Percentiles rank a stretch among this genome's conserved stretches.
Conservation (phyloP, 192 early-diverging fungal species). For the Gonapodya sp. region DNA sequence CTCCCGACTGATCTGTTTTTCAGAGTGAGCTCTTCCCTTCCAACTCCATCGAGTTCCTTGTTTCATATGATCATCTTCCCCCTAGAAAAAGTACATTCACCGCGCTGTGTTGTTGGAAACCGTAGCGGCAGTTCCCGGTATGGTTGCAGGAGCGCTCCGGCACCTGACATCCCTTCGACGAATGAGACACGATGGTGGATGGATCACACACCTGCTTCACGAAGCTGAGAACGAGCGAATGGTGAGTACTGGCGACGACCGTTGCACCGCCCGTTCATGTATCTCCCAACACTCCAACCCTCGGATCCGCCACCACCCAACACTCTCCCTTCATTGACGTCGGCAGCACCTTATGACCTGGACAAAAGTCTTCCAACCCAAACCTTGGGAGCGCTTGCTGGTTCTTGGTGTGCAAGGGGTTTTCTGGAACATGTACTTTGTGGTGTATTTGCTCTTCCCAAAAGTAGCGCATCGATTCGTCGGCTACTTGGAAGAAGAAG, state of each 20-base stretch:
- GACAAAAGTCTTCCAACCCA: constrained; percentile 63
- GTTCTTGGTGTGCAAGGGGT: constrained; percentile 74
- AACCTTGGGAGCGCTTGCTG: constrained; percentile 45
- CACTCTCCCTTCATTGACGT: no score
- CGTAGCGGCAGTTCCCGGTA: constrained; percentile 69
- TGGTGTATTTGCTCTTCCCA: constrained; percentile 70
- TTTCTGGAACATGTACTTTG: constrained; percentile 85
- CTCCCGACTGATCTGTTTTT: constrained; percentile 61
- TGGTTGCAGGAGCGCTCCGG: constrained; percentile 74
- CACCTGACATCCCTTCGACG: constrained; percentile 69
- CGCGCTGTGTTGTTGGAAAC: constrained; percentile 71
- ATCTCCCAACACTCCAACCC: no score
- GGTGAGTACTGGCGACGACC: constrained; percentile 22
- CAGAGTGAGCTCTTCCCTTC: constrained; percentile 16
- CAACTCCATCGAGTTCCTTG: neutral
- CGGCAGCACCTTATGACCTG: constrained; percentile 59
- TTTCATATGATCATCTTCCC: neutral
- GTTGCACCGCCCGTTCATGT: neutral
- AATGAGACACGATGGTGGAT: constrained; percentile 76
- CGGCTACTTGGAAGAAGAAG: constrained; percentile 92
- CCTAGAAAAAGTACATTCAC: constrained; percentile 56
- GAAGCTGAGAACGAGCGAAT: constrained; percentile 88
- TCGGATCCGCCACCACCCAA: no score
- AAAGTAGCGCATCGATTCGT: constrained; percentile 75
- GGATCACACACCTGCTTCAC: constrained; percentile 80